Base-by-base conservation (phyloP, 2,329 filamentous ascomycete genomes). In the Cladosporium halotolerans region DNA sequence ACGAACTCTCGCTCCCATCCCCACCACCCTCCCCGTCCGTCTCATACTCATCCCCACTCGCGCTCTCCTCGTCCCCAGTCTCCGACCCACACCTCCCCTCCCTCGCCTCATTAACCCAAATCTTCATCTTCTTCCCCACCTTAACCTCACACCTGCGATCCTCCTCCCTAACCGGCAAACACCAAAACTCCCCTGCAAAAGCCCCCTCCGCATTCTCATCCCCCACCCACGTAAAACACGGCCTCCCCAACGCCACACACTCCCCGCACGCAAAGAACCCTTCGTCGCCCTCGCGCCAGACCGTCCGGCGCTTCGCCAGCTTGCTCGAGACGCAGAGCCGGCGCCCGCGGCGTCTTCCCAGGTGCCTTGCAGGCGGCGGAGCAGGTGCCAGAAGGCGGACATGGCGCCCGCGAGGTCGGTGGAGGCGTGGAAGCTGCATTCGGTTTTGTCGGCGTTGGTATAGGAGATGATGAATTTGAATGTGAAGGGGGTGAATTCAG, bases 151-250 rank as follows among this genome's bases (percentile, higher is more conserved):
- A 54, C 40, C 48, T 57, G 11, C 63, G 51, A 55, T 65, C 63
- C 5, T 58, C 47, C 36, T 59, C 54, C 52, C 63, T 59, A 56
- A 66, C 45, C 19, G 64, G 63, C 55, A 66, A 54, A 19, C 64
- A 51, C 53, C 56, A 55, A 23, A 65, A 63, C 44, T 61, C 61
- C 34, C 60, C 59, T 18, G 16, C 16, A 18, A 18, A 18, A 18
- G 16, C 16, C 14, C 36, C 54, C 16, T 63, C 62, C 36, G 58
- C 60, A 34, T 59, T 58, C 39, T 48, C 32, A 4, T 46, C 44
- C 18, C 10, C 9, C 8, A 48, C 53, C 60, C 60, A 62, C 9
- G 55, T 57, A 45, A 62, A 61, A 18, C 60, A 63, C 9, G 60
- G 58, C 47, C 41, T 52, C 3, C 54, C 46, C 13, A 56, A 48